Evolutionary conservation across 2,329 filamentous ascomycete genomes (phyloP).

Genomic region (Colletotrichum horii): DNA sequence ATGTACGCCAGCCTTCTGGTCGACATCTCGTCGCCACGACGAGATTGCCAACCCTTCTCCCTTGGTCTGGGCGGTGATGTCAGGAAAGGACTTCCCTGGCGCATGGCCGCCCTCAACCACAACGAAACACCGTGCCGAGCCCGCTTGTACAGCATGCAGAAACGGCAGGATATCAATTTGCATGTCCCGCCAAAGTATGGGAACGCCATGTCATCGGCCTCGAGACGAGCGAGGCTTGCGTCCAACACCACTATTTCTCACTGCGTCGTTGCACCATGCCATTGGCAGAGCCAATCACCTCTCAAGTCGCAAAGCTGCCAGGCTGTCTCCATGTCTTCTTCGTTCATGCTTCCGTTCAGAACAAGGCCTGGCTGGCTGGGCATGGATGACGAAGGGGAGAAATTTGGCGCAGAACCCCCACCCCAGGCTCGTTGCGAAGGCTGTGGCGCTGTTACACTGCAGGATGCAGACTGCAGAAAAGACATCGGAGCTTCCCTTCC

Average conservation of each 20-base stretch:
- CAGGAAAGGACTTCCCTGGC: not conserved
- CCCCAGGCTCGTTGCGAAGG: not conserved
- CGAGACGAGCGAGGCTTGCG: constrained; percentile 4
- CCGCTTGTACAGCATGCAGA: not conserved
- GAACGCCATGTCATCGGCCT: constrained; percentile 4
- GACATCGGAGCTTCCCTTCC: constrained; percentile 4
- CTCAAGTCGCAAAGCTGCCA: not conserved
- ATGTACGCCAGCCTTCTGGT: not conserved
- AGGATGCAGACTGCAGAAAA: constrained; percentile 7
- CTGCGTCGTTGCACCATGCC: not conserved
- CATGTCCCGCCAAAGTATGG: not conserved
- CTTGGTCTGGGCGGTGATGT: constrained; percentile 4
- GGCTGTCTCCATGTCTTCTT: not conserved
- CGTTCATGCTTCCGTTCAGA: not conserved
- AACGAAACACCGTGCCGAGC: constrained; percentile 4
- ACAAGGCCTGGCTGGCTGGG: constrained; percentile 1
- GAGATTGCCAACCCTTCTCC: not conserved
- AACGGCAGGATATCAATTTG: not conserved
- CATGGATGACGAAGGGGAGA: constrained; percentile 5
- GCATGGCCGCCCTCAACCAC: not conserved
- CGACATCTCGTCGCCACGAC: not conserved
- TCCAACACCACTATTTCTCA: not conserved
- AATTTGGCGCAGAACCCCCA: constrained; percentile 7
- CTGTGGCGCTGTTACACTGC: constrained; percentile 9
- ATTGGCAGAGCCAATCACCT: constrained; percentile 2